phyloP scores from a whole-genome alignment of 108 stramenopile species.

The Discostella stelligeroides region DNA sequence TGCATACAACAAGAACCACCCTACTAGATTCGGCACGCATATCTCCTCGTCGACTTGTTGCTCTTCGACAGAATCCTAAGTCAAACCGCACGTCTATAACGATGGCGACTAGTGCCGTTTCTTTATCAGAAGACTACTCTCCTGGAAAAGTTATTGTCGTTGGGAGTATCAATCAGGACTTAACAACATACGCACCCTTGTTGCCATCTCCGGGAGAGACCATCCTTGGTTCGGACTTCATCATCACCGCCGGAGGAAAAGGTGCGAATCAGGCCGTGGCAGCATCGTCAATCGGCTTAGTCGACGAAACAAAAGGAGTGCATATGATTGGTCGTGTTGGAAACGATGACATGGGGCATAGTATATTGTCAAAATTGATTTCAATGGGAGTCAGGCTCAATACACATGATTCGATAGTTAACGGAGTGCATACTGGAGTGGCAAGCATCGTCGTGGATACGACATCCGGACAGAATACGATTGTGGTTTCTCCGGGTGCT shows the following conservation, averaged over 20 bases:
- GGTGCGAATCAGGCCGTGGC: slow-evolving; percentile 93
- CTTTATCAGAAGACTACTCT: background rate
- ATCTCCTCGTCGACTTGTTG: background rate
- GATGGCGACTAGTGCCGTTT: background rate
- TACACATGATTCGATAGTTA: slow-evolving; percentile 5
- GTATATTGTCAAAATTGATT: slow-evolving; percentile 56
- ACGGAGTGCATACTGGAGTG: slow-evolving; percentile 62
- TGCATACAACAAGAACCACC: background rate
- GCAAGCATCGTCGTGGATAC: slow-evolving; percentile 77
- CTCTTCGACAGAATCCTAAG: background rate
- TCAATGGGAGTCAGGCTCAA: slow-evolving; percentile 18
- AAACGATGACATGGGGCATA: slow-evolving; percentile 64
- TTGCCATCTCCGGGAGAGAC: slow-evolving; percentile 83
- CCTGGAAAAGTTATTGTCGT: slow-evolving; percentile 69
- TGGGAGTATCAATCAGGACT: slow-evolving; percentile 82
- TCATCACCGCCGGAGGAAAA: slow-evolving; percentile 83
- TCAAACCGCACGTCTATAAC: background rate
- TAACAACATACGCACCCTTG: slow-evolving; percentile 58
- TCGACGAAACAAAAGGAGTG: slow-evolving; percentile 45
- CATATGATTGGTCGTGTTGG: slow-evolving; percentile 85
- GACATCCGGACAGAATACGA: slow-evolving; percentile 78
- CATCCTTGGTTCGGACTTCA: slow-evolving; percentile 76
- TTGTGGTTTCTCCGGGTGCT: slow-evolving; percentile 85
- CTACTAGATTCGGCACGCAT: background rate
- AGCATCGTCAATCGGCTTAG: slow-evolving; percentile 67